A percentile compares a stretch with the other conserved stretches of the same genome.
These are phyloP conservation scores for Fusarium camptoceras DNA, from an alignment of 2,329 filamentous ascomycete genomes.

Conservation along the genomic window DNA sequence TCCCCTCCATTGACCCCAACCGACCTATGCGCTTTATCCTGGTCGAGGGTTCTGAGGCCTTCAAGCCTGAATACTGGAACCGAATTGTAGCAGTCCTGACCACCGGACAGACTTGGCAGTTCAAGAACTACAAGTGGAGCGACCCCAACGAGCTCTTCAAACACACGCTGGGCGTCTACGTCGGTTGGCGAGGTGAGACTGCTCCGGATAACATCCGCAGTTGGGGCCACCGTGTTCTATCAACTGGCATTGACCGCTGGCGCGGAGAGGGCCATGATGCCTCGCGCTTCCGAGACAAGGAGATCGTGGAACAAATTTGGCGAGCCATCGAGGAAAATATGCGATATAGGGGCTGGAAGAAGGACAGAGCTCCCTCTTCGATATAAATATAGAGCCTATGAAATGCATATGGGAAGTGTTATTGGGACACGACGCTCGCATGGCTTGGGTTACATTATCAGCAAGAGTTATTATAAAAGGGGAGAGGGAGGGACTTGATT, in stretches of 20 bases:
- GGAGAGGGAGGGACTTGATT: conserved; percentile 15
- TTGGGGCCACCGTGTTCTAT: conserved; percentile 88
- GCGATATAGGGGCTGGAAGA: conserved; percentile 84
- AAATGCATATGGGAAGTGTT: conserved; percentile 13
- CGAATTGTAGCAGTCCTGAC: conserved; percentile 97
- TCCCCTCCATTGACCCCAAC: conserved; percentile 76
- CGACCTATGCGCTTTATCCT: conserved; percentile 92
- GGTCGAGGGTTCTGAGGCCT: conserved; percentile 91
- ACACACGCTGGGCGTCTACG: conserved; percentile 86
- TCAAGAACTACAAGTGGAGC: conserved; percentile 98
- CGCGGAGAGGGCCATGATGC: conserved; percentile 66
- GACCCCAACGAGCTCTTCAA: conserved; percentile 89
- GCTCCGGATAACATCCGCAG: conserved; percentile 80
- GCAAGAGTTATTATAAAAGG: conserved; percentile 11
- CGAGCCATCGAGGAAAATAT: conserved; percentile 88
- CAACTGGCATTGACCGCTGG: conserved; percentile 87
- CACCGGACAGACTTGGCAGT: conserved; percentile 97
- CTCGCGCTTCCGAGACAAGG: conserved; percentile 84
- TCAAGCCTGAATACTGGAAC: conserved; percentile 98
- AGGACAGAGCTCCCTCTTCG: conserved; percentile 72
- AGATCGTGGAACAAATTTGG: conserved; percentile 95
- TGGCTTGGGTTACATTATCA: conserved; percentile 6
- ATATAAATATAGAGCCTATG: conserved; percentile 51
- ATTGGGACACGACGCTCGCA: not conserved
- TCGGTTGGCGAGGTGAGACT: conserved; percentile 90